A percentile compares a stretch with the other conserved stretches of the same genome.
Evolutionary conservation across 345 rosid species (phyloP).

Genomic region (Zanthoxylum bungeanum): DNA sequence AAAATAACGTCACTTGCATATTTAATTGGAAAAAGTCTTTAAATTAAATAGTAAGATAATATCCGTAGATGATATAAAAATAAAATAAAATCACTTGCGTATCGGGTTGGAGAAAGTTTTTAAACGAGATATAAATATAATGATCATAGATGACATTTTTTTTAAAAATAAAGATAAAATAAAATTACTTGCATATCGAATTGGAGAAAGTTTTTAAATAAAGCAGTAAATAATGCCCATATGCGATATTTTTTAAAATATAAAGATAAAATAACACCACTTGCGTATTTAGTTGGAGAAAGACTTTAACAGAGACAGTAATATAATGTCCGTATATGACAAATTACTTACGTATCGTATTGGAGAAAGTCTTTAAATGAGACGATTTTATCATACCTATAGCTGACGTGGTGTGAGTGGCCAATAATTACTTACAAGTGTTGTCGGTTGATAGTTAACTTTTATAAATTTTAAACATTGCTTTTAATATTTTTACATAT

Average conservation of each 20-base stretch:
- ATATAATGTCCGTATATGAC: too few relatives aligned
- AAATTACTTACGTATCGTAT: neutral
- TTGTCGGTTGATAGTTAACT: neutral
- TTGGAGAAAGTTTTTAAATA: too few relatives aligned
- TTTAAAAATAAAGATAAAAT: too few relatives aligned
- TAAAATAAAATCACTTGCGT: neutral
- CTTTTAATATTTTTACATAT: neutral
- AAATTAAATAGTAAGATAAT: too few relatives aligned
- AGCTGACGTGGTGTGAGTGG: neutral
- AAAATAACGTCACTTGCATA: neutral
- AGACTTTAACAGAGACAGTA: too few relatives aligned
- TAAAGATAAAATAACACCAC: neutral
- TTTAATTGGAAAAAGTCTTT: neutral
- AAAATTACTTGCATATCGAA: too few relatives aligned
- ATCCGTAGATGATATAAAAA: too few relatives aligned
- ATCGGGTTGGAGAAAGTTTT: neutral
- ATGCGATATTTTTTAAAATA: neutral
- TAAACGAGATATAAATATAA: too few relatives aligned
- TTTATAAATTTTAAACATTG: neutral
- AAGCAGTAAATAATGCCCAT: too few relatives aligned
- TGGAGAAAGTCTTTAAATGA: neutral
- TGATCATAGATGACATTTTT: too few relatives aligned
- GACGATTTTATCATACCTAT: neutral
- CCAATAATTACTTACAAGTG: neutral
- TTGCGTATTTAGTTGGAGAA: neutral